Base-by-base conservation (phyloP, 371 early-diverging fungal species). In the Synchytrium microbalum region DNA sequence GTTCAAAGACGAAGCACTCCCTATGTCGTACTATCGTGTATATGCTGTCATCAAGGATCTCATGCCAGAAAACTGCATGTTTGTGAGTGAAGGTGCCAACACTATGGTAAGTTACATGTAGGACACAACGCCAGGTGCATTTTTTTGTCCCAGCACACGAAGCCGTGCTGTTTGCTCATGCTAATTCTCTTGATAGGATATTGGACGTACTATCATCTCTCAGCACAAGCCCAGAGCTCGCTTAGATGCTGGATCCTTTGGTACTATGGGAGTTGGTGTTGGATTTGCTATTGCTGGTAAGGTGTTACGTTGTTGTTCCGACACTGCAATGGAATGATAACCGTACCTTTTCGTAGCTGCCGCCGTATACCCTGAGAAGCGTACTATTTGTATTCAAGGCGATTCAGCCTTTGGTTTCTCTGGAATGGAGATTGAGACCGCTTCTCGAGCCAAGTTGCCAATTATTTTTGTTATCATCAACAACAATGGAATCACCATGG, bases 351-450 rank as follows among this genome's bases (percentile, higher is more conserved):
- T n/a, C n/a, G n/a, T n/a, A n/a, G n/a, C n/a, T n/a, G n/a, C n/a
- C n/a, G n/a, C n/a, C 3, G 75, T 75, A 31, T 79, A 86, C 59
- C 79, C 79, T 0, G 60, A 73, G 1, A 75, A 81, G 52, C 76
- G 74, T 1, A 81, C 88, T 1, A 82, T 89, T 5, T 83, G 85
- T 14, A 79, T 91, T 38, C 83, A 87, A 26, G 91, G 91, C 29
- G 24, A 57, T 14, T 13, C 23, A 13, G 27, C 89, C 1, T 90
- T 90, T 80, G 90, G 90, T 14, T 90, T 90, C 71, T 86, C 86
- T 64, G 89, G 86, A 2, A 87, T 89, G 84, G 91, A 91, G 69
- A 65, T 90, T 24, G 91, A 91, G 68, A 90, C 91, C 14, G 88
- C 87, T 0, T 76, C 81, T 19, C 79, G 91, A n/a, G 72, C 77